Base-by-base conservation (phyloP, 1,284 basidiomycete species). In the Earliella scabrosa region DNA sequence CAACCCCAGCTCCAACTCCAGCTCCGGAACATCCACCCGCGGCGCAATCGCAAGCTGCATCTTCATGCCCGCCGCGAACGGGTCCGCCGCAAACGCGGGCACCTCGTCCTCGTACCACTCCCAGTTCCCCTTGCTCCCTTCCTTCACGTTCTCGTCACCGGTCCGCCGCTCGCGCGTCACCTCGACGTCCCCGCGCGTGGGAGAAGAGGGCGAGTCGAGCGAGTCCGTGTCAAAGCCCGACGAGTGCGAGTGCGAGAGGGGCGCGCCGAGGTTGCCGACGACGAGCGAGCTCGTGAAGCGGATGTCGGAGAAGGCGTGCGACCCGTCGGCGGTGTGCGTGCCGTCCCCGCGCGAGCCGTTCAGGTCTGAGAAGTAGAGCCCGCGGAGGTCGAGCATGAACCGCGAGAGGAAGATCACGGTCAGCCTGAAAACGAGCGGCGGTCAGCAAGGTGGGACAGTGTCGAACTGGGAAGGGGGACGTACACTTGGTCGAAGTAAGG, bases 311-410 rank as follows among this genome's bases (percentile, higher is more conserved):
- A 53, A 16, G 26, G 34, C 23, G 29, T 23, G 49, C 31, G 16
- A 23, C 26, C 32, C 34, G 43, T 32, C 36, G n/a, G n/a, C n/a
- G n/a, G n/a, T n/a, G n/a, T n/a, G n/a, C 32, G 34, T 31, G 10
- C 9, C 29, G 18, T 24, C 34, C 6, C 21, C 29, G 2, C 31
- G 29, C 21, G 13, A 13, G 31, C 24, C 32, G 4, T 8, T 26
- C 35, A 24, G 29, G 1, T 54, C n/a, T n/a, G n/a, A 29, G 36
- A 52, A 52, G 50, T 59, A 52, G 46, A 59, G 29, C 26, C 53
- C 58, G 29, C 58, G 58, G 16, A 59, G 58, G 45, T 55, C 44
- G 46, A 59, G 58, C 43, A 59, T 59, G 45, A 48, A 48, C n/a
- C 46, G 46, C 21, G 46, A 48, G 13, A 48, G 46, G 46, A 48